Percentiles rank a stretch among this genome's conserved stretches.
phyloP scores from a whole-genome alignment of 78 protist species.

The Speleostelium caveatum region DNA sequence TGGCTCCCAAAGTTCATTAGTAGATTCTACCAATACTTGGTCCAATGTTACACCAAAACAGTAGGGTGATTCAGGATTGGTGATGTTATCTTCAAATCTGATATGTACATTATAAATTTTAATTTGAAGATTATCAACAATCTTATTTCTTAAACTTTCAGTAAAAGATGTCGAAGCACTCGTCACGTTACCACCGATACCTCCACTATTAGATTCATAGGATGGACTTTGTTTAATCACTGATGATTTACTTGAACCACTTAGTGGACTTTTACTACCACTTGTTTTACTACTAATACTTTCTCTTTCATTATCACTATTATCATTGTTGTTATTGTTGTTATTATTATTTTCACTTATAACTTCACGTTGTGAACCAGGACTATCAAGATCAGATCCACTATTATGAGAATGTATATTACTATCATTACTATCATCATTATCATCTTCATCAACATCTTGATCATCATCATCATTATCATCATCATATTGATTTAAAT shows the following conservation, averaged over 20 bases:
- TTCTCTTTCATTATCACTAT: background rate
- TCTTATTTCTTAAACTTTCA: constrained; percentile 67
- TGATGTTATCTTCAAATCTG: constrained; percentile 67
- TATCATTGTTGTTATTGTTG: background rate
- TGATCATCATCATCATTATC: constrained; percentile 5
- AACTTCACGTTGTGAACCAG: too few species aligned
- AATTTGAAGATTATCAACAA: constrained; percentile 81
- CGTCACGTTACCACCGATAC: background rate
- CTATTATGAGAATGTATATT: background rate
- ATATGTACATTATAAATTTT: constrained; percentile 74
- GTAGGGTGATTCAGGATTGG: constrained; percentile 53
- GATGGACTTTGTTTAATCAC: background rate
- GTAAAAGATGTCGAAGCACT: constrained; percentile 29
- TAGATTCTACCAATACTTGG: constrained; percentile 63
- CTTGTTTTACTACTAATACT: background rate
- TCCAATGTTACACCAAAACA: constrained; percentile 83
- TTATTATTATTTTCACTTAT: background rate
- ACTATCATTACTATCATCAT: background rate
- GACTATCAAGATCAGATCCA: background rate
- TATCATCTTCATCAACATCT: background rate
- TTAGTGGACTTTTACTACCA: background rate
- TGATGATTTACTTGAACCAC: background rate
- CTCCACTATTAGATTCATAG: background rate
- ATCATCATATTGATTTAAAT: background rate
- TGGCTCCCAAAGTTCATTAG: constrained; percentile 75